Base-by-base conservation (phyloP, 352 stramenopile species). In the Globisporangium middletonii region DNA sequence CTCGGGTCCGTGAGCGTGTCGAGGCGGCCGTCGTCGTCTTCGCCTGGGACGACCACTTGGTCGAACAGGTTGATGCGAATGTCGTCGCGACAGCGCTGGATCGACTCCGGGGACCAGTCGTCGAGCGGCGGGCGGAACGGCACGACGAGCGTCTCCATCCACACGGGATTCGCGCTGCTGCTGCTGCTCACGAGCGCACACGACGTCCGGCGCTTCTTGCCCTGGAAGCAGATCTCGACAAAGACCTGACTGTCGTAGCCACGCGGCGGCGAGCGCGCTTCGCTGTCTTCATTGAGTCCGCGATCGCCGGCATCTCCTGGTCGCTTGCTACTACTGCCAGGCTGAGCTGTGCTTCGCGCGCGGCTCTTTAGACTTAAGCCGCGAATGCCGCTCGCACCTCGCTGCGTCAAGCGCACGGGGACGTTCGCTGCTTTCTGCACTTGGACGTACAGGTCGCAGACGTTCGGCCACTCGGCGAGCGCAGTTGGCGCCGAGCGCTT, bases 121-220 rank as follows among this genome's bases (percentile, higher is more conserved):
- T 89, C 75, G 38, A 83, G 70, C 13, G 83, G 84, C 9, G 89
- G 75, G 35, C 73, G 73, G 63, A 98, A 97, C 16, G 94, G 86
- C 41, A 98, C 48, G 13, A 77, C 67, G 9, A 98, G 41, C 7
- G 91, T 97, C 66, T 98, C 83, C 71, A 98, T 97, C 93, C 93
- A 98, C 62, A 88, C 73, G 2, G 92, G 86, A 15, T 82, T 72
- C 0, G 68, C 67, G 15, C 59, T 63, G 48, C 50, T 62, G 52
- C 23, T 68, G 48, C 48, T 57, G 18, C 53, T 64, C 55, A 86
- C 76, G 15, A 67, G 57, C 9, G 71, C 61, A 53, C 69, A 75
- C 23, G 80, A 82, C 23, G 87, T 96, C 35, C 78, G 71, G 19
- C 81, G 72, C n/a, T 71, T 83, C 26, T 77, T 77, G 2, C 83